Evolutionary conservation across 31 red algal genomes (phyloP), one percentile per base, ranked within the genome.

Genomic region (Odonthalia washingtoniensis): DNA sequence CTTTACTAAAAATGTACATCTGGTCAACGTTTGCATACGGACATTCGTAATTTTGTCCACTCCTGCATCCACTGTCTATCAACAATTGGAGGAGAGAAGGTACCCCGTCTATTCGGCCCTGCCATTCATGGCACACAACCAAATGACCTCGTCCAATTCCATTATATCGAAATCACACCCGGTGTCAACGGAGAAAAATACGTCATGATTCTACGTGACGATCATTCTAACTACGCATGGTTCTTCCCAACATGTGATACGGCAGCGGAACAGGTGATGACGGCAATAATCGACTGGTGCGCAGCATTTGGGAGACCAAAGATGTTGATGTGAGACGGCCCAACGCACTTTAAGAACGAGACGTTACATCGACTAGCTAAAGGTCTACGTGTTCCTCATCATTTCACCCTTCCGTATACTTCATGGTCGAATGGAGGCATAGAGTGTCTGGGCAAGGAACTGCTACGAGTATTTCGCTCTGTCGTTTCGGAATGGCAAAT

Each of bases 1-100:
- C 66, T 27, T 32, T 32, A 37, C 26, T 21, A 37, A 37, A 34
- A 9, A 27, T 70, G 9, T 70, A 34, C 28, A 9, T 34, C 9
- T 70, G 16, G 66, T 70, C 66, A 70, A 70, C 66, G 12, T 34
- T n/a, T 32, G 12, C 12, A 9, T 6, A 12, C 66, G 6, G 16
- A 70, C 66, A 37, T 70, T 27, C 9, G 28, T 27, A 12, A 9
- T 6, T 70, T 70, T 32, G 12, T 32, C 12, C 9, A 6, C 34
- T 9, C 66, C n/a, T 70, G 66, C 66, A 70, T 70, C 34, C 66
- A 70, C 28, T 70, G 66, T 70, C 66, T 70, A 70, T 70, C 66
- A 27, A 32, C 66, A 28, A 9, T 70, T 32, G 66, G 66, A 27
- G 66, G 28, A 37, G 28, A 70, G n/a, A 70, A 27, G 66, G 34